Base-by-base conservation (phyloP, 768 basidiomycete species). In the Omphalotus guepiniiformis region DNA sequence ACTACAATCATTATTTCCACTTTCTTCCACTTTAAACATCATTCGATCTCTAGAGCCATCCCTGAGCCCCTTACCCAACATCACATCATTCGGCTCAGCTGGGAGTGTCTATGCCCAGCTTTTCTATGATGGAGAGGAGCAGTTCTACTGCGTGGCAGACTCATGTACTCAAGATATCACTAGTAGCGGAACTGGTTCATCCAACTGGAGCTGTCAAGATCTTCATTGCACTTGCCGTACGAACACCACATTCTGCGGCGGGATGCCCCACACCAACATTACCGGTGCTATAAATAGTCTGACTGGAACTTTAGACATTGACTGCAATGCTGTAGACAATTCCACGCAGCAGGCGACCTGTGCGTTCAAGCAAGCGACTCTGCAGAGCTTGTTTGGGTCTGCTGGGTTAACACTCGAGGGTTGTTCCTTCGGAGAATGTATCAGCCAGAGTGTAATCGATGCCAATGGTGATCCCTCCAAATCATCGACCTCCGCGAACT, bases 351-450 rank as follows among this genome's bases (percentile, higher is more conserved):
- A 74, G 22, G 73, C 78, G 3, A 72, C 72, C 1, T 97, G 94
- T 63, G 62, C 75, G 9, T 96, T 97, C 74, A 76, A 86, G 58
- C 91, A 96, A 63, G 53, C 62, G 12, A 66, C 75, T 16, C 68
- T 97, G n/a, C 59, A 84, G 22, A 48, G 57, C 1, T 58, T 96
- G 1, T 95, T 97, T 55, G 93, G 93, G 6, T 53, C 74, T 0
- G 58, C 63, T 30, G 94, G 94, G 1, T 77, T 97, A n/a, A 55
- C 71, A 5, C 70, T 97, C 8, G 74, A 74, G 43, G 79, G 76
- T 0, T 97, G 94, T 63, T 71, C 68, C 1, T 94, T 86, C 55
- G 94, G 94, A 21, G 94, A 97, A 66, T 96, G 94, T 63, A 83
- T 96, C 13, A 68, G 76, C 3, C 92, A 95, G 61, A 76, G 73